phyloP scores from a whole-genome alignment of 192 early-diverging fungal species.

The Podila horticola region DNA sequence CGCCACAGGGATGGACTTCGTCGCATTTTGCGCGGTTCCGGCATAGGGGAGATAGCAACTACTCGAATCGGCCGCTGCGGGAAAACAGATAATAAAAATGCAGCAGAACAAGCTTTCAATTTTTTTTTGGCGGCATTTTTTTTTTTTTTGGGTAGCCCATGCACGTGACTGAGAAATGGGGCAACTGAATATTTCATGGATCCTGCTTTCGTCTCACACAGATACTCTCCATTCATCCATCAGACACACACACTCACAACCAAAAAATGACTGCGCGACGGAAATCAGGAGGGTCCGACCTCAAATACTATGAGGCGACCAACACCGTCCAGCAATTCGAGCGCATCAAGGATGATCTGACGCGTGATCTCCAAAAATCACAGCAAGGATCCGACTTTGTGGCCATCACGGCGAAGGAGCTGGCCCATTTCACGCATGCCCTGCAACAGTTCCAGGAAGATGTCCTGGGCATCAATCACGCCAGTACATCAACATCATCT shows the following conservation, averaged over 20 bases:
- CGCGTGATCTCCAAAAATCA: constrained; percentile 43
- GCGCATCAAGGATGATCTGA: constrained; percentile 27
- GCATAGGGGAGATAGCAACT: too few relatives aligned
- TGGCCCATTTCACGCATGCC: constrained; percentile 52
- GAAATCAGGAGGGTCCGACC: constrained; percentile 30
- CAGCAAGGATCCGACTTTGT: constrained; percentile 29
- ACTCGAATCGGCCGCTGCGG: too few relatives aligned
- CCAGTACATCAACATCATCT: background rate
- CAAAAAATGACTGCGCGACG: constrained; percentile 27
- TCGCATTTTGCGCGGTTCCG: too few relatives aligned
- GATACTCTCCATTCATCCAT: background rate
- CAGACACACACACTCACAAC: background rate
- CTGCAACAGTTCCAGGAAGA: constrained; percentile 65
- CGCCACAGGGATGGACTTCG: too few relatives aligned
- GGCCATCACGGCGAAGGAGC: constrained; percentile 49
- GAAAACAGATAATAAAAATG: too few relatives aligned
- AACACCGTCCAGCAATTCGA: constrained; percentile 54
- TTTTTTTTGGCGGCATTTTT: too few relatives aligned
- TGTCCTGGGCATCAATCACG: constrained; percentile 44
- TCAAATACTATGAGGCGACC: constrained; percentile 51
- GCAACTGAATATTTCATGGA: background rate
- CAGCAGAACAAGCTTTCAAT: too few relatives aligned
- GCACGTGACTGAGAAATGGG: too few relatives aligned
- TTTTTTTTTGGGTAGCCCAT: too few relatives aligned
- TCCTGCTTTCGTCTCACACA: background rate